Conservation (phyloP, 306 rosid species). For the Rosa chinensis region DNA sequence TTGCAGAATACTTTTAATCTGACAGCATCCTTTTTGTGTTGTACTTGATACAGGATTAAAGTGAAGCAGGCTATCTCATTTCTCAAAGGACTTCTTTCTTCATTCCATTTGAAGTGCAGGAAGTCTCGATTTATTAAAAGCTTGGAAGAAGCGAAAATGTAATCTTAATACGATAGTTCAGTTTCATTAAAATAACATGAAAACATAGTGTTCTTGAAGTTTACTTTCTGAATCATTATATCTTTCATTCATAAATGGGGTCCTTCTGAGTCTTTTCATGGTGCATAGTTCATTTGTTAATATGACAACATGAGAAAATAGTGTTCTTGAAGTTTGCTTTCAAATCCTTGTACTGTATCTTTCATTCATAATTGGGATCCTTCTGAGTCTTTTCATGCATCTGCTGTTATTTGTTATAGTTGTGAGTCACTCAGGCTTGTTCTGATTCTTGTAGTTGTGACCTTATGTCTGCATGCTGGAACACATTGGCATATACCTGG, state of each 20-base stretch:
- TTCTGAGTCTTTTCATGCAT: not conserved
- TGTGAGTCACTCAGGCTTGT: constrained; percentile 5
- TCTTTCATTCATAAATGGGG: not conserved
- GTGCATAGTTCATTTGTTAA: not conserved
- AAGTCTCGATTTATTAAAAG: constrained; percentile 68
- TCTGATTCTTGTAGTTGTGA: not conserved
- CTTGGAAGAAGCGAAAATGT: constrained; percentile 97
- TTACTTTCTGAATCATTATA: not conserved
- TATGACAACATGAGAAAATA: not conserved
- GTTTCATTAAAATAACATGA: constrained; percentile 1
- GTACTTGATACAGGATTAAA: constrained; percentile 61
- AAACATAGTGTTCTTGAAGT: not conserved
- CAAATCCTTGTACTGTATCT: not conserved
- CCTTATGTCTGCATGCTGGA: not conserved
- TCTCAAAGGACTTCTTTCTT: constrained; percentile 85
- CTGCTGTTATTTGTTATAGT: not conserved
- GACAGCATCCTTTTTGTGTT: constrained; percentile 7
- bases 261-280: not conserved
- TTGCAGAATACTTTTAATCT: not conserved
- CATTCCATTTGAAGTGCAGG: constrained; percentile 87
- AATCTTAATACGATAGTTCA: constrained; percentile 14
- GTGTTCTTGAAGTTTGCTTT: not conserved
- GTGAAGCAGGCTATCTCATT: constrained; percentile 79
- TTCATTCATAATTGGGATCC: not conserved
- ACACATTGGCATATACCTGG: not conserved